Percentiles rank a stretch among this genome's conserved stretches.
phyloP scores from a whole-genome alignment of 164 flowering plant species.

The Cinnamomum micranthum region DNA sequence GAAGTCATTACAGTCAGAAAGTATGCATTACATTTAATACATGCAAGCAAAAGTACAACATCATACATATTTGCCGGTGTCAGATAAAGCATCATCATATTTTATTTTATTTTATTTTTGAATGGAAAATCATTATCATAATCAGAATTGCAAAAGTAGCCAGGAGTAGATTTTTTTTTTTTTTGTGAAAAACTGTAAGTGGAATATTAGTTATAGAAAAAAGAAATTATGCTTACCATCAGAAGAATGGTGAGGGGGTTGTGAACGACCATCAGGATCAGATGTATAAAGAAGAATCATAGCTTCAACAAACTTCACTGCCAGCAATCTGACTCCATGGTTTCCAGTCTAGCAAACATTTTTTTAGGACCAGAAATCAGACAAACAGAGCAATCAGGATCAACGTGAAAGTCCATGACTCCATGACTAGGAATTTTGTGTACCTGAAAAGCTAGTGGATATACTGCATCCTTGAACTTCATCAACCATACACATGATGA shows the following conservation, averaged over 20 bases:
- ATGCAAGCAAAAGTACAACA: not conserved
- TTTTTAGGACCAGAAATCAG: slow-evolving; percentile 16
- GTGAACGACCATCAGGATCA: slow-evolving; percentile 72
- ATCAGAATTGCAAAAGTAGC: not conserved
- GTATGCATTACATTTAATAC: not conserved
- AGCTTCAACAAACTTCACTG: slow-evolving; percentile 82
- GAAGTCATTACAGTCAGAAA: not conserved
- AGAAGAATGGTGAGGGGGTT: slow-evolving; percentile 37
- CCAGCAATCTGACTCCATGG: slow-evolving; percentile 66
- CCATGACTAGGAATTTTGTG: not conserved
- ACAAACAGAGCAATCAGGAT: slow-evolving; percentile 1
- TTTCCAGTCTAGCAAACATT: slow-evolving; percentile 48
- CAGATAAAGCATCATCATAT: not conserved
- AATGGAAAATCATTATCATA: not conserved
- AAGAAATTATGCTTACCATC: slow-evolving; percentile 42
- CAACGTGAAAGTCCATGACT: not conserved
- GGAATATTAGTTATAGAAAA: not conserved
- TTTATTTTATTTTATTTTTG: too few species aligned
- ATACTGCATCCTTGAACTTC: slow-evolving; percentile 74
- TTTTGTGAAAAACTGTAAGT: not conserved
- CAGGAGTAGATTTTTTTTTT: not conserved
- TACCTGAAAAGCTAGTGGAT: slow-evolving; percentile 82
- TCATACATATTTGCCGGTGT: not conserved
- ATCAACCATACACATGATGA: slow-evolving; percentile 78
- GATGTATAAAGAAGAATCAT: slow-evolving; percentile 85